A percentile compares a stretch with the other conserved stretches of the same genome.
Conservation (phyloP, 305 asterid genomes). For the Solanum hybrid region DNA sequence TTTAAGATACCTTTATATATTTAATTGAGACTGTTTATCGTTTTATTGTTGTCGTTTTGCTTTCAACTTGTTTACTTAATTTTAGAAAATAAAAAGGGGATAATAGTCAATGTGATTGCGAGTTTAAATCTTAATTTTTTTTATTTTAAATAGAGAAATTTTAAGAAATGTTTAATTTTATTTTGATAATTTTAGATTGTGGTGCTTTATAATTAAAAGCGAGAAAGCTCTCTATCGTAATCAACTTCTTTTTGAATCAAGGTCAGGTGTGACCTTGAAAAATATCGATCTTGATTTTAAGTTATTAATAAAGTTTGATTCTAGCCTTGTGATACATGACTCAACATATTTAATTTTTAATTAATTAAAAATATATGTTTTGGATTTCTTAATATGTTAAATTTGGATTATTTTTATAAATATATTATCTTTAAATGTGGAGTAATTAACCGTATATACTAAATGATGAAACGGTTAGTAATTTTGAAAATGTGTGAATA, state of each 20-base stretch:
- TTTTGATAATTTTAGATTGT: not conserved
- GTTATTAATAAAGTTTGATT: no score
- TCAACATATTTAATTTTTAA: not conserved
- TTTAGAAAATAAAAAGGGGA: not conserved
- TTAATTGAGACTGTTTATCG: not conserved
- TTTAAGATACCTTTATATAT: not conserved
- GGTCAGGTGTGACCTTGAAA: not conserved
- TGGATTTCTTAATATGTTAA: no score
- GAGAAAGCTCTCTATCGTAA: not conserved
- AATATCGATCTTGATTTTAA: not conserved
- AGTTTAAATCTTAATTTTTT: not conserved
- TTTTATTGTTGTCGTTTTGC: not conserved
- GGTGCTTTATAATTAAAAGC: not conserved
- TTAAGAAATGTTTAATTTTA: not conserved
- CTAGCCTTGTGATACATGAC: not conserved
- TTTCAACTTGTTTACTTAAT: not conserved
- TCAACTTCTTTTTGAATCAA: not conserved
- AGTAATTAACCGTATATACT: not conserved
- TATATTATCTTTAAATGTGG: not conserved
- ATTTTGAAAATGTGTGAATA: not conserved
- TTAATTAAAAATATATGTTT: not conserved
- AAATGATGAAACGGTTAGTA: not conserved
- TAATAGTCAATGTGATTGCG: fast-evolving
- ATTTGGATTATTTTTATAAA: no score
- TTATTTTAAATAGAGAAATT: not conserved